Percentiles rank a stretch among this genome's conserved stretches.
phyloP scores from a whole-genome alignment of 2,329 filamentous ascomycete genomes.

The Colletotrichum sp. region DNA sequence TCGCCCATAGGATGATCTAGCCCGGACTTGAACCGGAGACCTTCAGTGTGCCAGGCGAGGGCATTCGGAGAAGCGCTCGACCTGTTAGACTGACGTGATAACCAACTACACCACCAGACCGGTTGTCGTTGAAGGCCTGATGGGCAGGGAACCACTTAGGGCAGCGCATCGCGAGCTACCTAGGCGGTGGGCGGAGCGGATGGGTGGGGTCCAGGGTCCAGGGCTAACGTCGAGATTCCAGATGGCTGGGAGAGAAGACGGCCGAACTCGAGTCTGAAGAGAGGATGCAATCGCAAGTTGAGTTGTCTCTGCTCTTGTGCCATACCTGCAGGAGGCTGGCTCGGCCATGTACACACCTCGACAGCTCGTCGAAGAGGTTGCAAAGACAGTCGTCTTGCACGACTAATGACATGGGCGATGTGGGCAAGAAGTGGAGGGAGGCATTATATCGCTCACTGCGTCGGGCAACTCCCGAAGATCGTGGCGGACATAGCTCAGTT shows the following conservation, averaged over 20 bases:
- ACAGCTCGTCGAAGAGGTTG: neutral
- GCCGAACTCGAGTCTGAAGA: neutral
- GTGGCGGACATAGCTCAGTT: constrained; percentile 22
- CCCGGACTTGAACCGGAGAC: constrained; percentile 20
- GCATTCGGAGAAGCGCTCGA: neutral
- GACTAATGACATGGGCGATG: neutral
- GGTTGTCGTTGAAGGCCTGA: fast-evolving
- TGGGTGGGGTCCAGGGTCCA: neutral
- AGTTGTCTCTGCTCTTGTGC: neutral
- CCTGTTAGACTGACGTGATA: constrained; percentile 53
- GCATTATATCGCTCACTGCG: neutral
- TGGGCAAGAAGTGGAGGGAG: neutral
- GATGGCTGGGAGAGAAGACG: neutral
- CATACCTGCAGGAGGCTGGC: neutral
- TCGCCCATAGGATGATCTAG: neutral
- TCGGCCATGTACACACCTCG: neutral
- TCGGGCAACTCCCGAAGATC: fast-evolving
- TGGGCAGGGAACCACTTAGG: neutral
- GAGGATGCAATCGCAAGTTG: neutral
- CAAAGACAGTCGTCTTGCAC: neutral
- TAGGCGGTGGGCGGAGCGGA: neutral
- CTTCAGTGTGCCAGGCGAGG: constrained; percentile 1
- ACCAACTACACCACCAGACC: constrained; percentile 42
- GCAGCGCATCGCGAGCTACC: neutral
- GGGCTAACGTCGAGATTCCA: neutral